Percentiles rank a stretch among this genome's conserved stretches.
Evolutionary conservation across 2,329 filamentous ascomycete species (phyloP).

Genomic region (Torrubiellomyces zombiae): DNA sequence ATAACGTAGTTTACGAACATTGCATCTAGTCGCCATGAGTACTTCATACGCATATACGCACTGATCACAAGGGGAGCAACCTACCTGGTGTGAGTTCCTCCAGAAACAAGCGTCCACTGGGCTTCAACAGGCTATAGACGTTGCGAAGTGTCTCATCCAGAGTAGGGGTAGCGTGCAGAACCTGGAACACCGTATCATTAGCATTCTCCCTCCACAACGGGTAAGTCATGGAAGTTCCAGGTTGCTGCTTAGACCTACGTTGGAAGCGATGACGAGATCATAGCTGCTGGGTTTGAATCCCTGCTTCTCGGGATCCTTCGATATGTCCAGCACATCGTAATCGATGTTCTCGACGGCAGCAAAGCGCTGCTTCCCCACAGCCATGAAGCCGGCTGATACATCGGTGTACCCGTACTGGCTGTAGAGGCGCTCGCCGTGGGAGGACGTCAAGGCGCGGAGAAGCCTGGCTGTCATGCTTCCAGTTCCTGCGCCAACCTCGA

Average conservation of each 20-base stretch:
- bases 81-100: constrained; percentile 1
- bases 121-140: constrained; percentile 1
- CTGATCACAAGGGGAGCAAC: neutral
- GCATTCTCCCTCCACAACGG: too few species aligned
- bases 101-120: constrained; percentile 2
- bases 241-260: too few species aligned
- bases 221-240: too few species aligned
- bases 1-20: too few species aligned
- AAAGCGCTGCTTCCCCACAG: constrained; percentile 8
- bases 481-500: constrained; percentile 21
- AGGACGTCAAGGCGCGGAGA: constrained; percentile 1
- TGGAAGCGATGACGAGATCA: constrained; percentile 4
- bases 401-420: constrained; percentile 11
- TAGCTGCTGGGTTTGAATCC: constrained; percentile 3
- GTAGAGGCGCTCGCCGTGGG: constrained; percentile 1
- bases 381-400: constrained; percentile 9
- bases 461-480: constrained; percentile 14
- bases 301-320: constrained; percentile 2
- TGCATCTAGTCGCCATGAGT: too few species aligned
- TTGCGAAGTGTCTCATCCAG: constrained; percentile 1
- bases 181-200: too few species aligned
- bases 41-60: neutral
- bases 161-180: constrained; percentile 3
- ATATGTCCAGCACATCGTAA: constrained; percentile 12
- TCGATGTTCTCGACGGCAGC: constrained; percentile 2